Evolutionary conservation across 2,329 filamentous ascomycete genomes (phyloP), one percentile per base, ranked within the genome.

Genomic region (Fusarium keratoplasticum): DNA sequence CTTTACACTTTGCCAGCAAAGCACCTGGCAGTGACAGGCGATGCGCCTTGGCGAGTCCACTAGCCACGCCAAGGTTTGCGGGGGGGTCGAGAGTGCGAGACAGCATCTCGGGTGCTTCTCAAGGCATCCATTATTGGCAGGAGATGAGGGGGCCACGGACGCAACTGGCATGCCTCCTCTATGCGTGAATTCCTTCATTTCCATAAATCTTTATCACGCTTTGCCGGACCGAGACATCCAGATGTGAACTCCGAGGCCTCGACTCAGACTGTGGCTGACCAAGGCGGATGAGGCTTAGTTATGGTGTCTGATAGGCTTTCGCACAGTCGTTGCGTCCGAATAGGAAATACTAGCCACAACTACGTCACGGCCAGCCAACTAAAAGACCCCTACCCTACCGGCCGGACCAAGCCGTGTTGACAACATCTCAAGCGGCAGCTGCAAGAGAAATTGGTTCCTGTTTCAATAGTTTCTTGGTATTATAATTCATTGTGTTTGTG

Each of bases 31-130:
- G 44, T 50, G 54, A 57, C 35, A 50, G 47, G 50, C 55, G 69
- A 73, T 36, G 57, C 14, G 38, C 18, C 57, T 60, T 60, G 57
- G 57, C 57, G 57, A 31, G 60, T 25, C 27, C 11, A 52, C 20
- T 52, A 52, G 60, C 60, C 58, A 57, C 61, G 64, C 71, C 71
- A 74, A 74, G 71, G 36, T 66, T 72, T 74, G 72, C 64, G 72
- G 68, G 64, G 68, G 64, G 72, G 31, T 29, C n/a, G 29, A 54
- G 22, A 20, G 33, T 18, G 14, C 38, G 29, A 35, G 42, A 33
- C 31, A 58, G 54, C 22, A 58, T 38, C 33, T 58, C 20, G 33
- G 35, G 57, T 36, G 33, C 33, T 27, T 36, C 16, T 59, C 33
- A 20, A 29, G 27, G 50, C 35, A 59, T 27, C 18, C 11, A 16